phyloP scores from a whole-genome alignment of 2,329 filamentous ascomycete genomes.

The Pseudocercospora eumusae region DNA sequence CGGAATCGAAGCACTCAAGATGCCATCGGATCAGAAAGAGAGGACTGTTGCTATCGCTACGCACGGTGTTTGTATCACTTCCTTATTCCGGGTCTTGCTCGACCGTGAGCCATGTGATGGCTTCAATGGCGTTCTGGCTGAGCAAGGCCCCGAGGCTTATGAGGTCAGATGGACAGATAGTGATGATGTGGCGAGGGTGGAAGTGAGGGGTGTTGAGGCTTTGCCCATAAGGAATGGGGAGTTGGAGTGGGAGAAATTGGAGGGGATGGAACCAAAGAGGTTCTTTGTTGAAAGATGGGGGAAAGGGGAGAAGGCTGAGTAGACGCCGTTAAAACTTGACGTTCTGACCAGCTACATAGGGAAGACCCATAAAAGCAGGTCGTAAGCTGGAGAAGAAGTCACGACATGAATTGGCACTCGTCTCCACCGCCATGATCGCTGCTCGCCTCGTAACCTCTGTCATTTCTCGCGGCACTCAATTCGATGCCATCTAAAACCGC shows the following conservation, averaged over 20 bases:
- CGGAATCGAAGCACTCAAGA: background rate
- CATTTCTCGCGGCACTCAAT: too few species aligned
- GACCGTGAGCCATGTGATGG: conserved; percentile 1
- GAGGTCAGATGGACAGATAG: background rate
- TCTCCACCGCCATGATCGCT: too few species aligned
- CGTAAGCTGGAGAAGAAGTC: too few species aligned
- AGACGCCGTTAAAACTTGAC: too few species aligned
- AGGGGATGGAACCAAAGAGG: background rate
- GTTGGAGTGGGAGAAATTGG: background rate
- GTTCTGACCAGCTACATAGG: too few species aligned
- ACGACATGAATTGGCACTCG: too few species aligned
- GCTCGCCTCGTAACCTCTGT: too few species aligned
- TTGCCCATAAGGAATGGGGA: background rate
- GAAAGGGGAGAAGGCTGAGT: background rate
- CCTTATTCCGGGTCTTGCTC: background rate
- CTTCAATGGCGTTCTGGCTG: background rate
- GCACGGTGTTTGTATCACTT: conserved; percentile 5
- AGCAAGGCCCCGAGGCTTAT: background rate
- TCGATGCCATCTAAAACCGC: too few species aligned
- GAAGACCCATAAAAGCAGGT: too few species aligned
- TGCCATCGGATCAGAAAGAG: background rate
- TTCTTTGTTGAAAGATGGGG: background rate
- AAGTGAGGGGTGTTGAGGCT: background rate
- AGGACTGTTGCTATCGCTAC: background rate
- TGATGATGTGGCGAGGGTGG: background rate